Evolutionary conservation across 1,139 yeast genomes (phyloP).

Genomic region (Magnusiomyces paraingens): DNA sequence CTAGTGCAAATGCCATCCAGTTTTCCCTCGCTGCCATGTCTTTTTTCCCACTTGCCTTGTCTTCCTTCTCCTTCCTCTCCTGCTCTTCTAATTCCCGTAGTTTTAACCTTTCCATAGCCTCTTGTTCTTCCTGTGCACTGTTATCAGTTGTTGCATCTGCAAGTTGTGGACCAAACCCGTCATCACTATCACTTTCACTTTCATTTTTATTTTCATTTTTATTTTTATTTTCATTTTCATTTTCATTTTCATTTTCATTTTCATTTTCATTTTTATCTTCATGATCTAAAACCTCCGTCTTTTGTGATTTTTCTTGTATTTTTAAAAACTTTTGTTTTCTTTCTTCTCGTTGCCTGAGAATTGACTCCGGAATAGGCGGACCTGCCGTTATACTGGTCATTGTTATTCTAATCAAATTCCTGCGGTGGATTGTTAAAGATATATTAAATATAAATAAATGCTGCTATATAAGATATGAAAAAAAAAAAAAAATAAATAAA

Average conservation of each 20-base stretch:
- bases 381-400: constrained; percentile 6
- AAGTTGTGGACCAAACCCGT: constrained; percentile 15
- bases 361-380: constrained; percentile 13
- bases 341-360: constrained; percentile 7
- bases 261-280: too few species aligned
- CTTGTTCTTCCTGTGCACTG: constrained; percentile 10
- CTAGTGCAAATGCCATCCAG: constrained; percentile 16
- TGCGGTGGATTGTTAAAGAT: too few species aligned
- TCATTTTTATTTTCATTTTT: neutral
- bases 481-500: too few species aligned
- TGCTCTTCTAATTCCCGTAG: neutral
- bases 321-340: too few species aligned
- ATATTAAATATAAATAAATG: too few species aligned
- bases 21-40: constrained; percentile 10
- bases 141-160: constrained; percentile 1
- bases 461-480: too few species aligned
- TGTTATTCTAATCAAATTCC: too few species aligned
- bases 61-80: neutral
- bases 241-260: too few species aligned
- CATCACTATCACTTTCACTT: constrained; percentile 2
- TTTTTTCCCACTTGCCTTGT: neutral
- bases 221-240: neutral
- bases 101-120: constrained; percentile 11
- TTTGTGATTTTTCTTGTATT: too few species aligned
- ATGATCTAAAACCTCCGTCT: too few species aligned